phyloP scores from a whole-genome alignment of 805 yeast species.

The Lipomyces orientalis region DNA sequence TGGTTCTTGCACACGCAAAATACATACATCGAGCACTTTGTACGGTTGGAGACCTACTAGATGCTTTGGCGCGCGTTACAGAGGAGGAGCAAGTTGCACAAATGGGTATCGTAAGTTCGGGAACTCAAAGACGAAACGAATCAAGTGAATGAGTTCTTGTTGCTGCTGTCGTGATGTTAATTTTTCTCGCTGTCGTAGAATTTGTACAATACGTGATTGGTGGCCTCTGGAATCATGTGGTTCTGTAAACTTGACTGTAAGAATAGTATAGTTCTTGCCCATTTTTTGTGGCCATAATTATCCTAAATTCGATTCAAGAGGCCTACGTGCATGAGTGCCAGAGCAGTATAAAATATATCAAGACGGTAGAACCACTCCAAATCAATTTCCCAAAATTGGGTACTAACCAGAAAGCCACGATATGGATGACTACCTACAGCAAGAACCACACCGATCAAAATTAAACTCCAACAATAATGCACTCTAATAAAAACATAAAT shows the following conservation, averaged over 20 bases:
- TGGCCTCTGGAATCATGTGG: neutral
- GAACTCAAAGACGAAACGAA: neutral
- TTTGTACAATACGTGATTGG: neutral
- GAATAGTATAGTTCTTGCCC: neutral
- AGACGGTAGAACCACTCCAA: neutral
- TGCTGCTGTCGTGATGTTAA: neutral
- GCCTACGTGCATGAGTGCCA: neutral
- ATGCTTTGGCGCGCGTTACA: constrained; percentile 17
- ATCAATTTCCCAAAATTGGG: neutral
- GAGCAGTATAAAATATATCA: neutral
- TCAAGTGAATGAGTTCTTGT: neutral
- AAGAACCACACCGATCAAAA: neutral
- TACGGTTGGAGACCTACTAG: constrained; percentile 20
- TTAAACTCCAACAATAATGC: neutral
- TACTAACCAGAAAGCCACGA: neutral
- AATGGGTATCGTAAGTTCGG: neutral
- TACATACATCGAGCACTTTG: constrained; percentile 27
- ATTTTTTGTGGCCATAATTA: neutral
- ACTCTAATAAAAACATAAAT: neutral
- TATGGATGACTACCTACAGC: neutral
- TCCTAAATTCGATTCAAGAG: neutral
- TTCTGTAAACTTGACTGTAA: neutral
- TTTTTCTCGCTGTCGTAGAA: neutral
- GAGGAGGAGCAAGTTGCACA: constrained; percentile 11
- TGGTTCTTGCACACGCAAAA: constrained; percentile 32